Evolutionary conservation across 495 filamentous ascomycete genomes (phyloP).

Genomic region (Aspergillus bridgeri): DNA sequence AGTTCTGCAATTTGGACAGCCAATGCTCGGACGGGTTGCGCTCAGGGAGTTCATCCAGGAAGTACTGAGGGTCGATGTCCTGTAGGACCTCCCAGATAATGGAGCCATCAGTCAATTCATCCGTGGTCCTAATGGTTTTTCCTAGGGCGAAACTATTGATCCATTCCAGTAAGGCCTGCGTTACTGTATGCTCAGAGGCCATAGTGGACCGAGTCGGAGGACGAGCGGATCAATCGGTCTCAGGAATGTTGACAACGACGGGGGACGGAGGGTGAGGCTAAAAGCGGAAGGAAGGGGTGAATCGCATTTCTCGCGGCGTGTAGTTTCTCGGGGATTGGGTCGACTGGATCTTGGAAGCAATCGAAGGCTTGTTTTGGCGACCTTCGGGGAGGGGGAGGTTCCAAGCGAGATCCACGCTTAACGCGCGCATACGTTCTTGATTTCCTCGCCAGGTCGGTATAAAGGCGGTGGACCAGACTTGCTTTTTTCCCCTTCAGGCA

Average conservation of each 20-base stretch:
- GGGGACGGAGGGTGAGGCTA: background rate
- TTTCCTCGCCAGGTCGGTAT: too few relatives aligned
- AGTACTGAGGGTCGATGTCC: constrained; percentile 66
- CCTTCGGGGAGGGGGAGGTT: background rate
- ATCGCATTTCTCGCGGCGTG: background rate
- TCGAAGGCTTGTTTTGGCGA: background rate
- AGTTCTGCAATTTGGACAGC: constrained; percentile 53
- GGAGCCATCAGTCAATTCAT: constrained; percentile 71
- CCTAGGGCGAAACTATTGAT: constrained; percentile 52
- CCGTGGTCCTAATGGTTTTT: constrained; percentile 44
- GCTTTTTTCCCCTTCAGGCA: too few relatives aligned
- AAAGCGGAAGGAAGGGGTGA: background rate
- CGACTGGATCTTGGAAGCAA: background rate
- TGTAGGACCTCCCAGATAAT: constrained; percentile 67
- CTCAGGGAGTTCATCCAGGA: constrained; percentile 59
- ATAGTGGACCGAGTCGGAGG: constrained; percentile 27
- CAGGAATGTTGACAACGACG: background rate
- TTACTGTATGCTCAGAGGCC: constrained; percentile 44
- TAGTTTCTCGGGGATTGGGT: background rate
- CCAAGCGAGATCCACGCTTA: constrained; percentile 5
- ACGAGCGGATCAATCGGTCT: constrained; percentile 4
- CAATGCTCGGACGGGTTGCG: constrained; percentile 49
- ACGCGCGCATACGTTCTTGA: too few relatives aligned
- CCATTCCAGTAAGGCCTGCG: constrained; percentile 56
- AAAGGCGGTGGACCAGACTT: too few relatives aligned